Evolutionary conservation across 495 filamentous ascomycete genomes (phyloP), one percentile per base, ranked within the genome.

Genomic region (Daldinia concentrica): DNA sequence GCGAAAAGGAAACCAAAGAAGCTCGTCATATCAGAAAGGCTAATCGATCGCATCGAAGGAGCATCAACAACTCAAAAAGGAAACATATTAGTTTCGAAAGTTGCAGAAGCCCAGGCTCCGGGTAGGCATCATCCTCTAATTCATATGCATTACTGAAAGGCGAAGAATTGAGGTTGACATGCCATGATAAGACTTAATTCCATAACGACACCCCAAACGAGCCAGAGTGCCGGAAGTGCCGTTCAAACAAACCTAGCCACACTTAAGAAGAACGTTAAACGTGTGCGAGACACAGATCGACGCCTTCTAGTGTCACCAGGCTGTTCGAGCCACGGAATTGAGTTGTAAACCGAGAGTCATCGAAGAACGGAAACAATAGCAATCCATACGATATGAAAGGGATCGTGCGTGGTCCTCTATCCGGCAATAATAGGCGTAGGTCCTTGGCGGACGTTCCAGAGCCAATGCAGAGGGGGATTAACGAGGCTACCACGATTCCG

Each of bases 281-380:
- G 62, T 48, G 65, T 24, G 54, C 41, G 27, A 26, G 65, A 66
- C 64, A 66, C 66, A 71, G 56, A 73, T 70, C 62, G 54, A 71
- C 63, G 61, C 63, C 68, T 66, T 71, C 69, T 61, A 55, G 68
- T 62, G 64, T 51, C 19, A 26, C 65, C 51, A 48, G 64, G 56
- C 36, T 66, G 73, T 71, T 71, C 76, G 76, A 78, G 76, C 76
- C 76, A 78, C 68, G 71, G 64, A 73, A 71, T 69, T 62, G 68
- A 74, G 76, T 71, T 69, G 66, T 76, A 58, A 78, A 78, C 76
- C 74, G 74, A 74, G 76, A 76, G 64, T 71, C 76, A 56, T 76
- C 76, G 76, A 78, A 78, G 74, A 78, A 78, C 76, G 66, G 74
- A 78, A 76, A 78, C 66, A 75, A 76, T 63, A 76, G 71, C 74